These are phyloP conservation scores for Eucommia ulmoides DNA, from an alignment of 257 asterid species.

Conservation along the genomic window DNA sequence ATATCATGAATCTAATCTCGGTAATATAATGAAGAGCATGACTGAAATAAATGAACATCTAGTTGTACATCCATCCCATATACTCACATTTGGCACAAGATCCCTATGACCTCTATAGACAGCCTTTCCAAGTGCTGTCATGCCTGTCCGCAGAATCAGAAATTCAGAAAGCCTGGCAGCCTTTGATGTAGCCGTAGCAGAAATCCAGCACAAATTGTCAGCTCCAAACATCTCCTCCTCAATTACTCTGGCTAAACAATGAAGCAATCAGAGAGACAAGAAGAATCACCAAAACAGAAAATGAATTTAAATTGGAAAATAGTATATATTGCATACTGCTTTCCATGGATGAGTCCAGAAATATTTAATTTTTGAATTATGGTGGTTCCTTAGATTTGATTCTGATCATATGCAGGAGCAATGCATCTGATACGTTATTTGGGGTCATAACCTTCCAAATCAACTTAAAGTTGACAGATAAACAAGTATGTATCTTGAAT, in stretches of 20 bases:
- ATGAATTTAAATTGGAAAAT: background rate
- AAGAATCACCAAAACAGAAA: background rate
- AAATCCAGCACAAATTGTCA: constrained; percentile 86
- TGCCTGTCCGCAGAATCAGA: constrained; percentile 85
- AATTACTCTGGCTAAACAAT: constrained; percentile 81
- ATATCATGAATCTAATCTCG: background rate
- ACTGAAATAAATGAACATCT: constrained; percentile 7
- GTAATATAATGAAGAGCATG: constrained; percentile 4
- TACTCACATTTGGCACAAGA: constrained; percentile 83
- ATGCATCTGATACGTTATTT: no score
- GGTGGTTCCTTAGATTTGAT: no score
- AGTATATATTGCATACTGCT: background rate
- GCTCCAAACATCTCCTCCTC: constrained; percentile 95
- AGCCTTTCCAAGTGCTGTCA: constrained; percentile 96
- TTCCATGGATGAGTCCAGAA: background rate
- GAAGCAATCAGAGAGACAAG: constrained; percentile 14
- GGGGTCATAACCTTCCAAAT: no score
- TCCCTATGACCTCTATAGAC: constrained; percentile 66
- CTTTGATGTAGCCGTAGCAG: constrained; percentile 78
- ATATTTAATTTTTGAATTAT: background rate
- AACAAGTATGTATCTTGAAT: no score
- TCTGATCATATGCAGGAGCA: no score
- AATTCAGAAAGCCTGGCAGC: constrained; percentile 80
- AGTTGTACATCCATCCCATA: constrained; percentile 2
- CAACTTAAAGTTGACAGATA: no score